These are phyloP conservation scores for Tillandsia leiboldiana DNA, from an alignment of 176 grass and related monocot species.

Conservation along the genomic window DNA sequence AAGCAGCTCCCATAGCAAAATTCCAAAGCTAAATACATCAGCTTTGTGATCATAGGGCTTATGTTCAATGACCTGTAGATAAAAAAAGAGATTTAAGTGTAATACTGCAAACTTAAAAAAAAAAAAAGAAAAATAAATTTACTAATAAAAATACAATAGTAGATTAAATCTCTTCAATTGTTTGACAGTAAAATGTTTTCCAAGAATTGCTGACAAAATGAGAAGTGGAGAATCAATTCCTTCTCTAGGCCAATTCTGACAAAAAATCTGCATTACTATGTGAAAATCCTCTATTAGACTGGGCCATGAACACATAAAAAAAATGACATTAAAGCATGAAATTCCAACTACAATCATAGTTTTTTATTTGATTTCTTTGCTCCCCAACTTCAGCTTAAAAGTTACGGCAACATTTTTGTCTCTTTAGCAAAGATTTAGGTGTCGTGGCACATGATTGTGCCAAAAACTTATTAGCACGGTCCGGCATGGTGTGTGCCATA, in stretches of 20 bases:
- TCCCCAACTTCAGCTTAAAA: background rate
- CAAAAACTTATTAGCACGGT: too few relatives aligned
- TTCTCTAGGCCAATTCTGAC: too few relatives aligned
- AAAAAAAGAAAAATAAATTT: background rate
- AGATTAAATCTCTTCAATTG: too few relatives aligned
- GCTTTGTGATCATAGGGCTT: conserved; percentile 99
- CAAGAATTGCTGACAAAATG: too few relatives aligned
- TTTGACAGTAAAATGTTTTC: too few relatives aligned
- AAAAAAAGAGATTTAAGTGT: conserved; percentile 8
- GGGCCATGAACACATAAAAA: background rate
- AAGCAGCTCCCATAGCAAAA: conserved; percentile 95
- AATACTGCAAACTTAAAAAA: conserved; percentile 6
- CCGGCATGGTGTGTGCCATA: too few relatives aligned
- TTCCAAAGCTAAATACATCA: conserved; percentile 98
- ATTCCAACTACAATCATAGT: background rate
- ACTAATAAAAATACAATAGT: background rate
- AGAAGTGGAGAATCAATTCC: too few relatives aligned
- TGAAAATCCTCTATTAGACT: background rate
- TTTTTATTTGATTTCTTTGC: background rate
- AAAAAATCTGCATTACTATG: background rate
- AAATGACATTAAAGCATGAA: background rate
- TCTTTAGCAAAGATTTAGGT: too few relatives aligned
- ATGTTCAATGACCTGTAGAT: conserved; percentile 85
- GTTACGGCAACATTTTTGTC: background rate
- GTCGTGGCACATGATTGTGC: too few relatives aligned